phyloP scores from a whole-genome alignment of 768 basidiomycete genomes.

The Leccinum olivaceopallidum region DNA sequence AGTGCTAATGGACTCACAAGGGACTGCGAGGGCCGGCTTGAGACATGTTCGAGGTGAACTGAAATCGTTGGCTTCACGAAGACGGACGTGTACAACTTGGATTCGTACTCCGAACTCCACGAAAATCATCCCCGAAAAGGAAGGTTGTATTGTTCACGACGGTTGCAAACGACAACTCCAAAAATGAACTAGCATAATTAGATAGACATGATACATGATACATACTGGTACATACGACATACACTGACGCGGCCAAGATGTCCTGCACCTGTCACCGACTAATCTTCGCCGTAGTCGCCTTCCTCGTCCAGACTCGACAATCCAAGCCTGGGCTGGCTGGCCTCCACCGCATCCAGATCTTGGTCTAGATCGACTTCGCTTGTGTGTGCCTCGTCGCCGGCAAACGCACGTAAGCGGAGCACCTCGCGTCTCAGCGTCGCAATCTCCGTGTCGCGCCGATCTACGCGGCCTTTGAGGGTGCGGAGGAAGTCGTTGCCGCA shows the following conservation, averaged over 20 bases:
- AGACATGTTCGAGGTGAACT: constrained; percentile 12
- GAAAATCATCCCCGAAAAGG: constrained; percentile 28
- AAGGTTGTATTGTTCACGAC: constrained; percentile 2
- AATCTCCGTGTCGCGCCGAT: constrained; percentile 81
- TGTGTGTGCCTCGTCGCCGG: constrained; percentile 22
- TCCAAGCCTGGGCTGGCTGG: constrained; percentile 20
- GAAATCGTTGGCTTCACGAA: background rate
- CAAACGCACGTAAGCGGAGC: constrained; percentile 48
- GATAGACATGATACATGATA: constrained; percentile 15
- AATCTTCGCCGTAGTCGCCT: constrained; percentile 34
- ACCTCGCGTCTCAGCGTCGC: constrained; percentile 66
- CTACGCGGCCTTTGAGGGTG: constrained; percentile 71
- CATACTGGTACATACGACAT: constrained; percentile 7
- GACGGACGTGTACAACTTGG: background rate
- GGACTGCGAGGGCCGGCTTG: constrained; percentile 37
- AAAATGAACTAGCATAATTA: constrained; percentile 6
- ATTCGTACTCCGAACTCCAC: constrained; percentile 28
- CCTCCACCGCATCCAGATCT: constrained; percentile 34
- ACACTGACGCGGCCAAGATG: background rate
- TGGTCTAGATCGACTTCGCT: constrained; percentile 29
- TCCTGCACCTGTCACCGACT: constrained; percentile 1
- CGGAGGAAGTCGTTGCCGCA: constrained; percentile 91
- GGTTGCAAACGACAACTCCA: background rate
- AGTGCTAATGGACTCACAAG: constrained; percentile 34
- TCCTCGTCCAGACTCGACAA: constrained; percentile 32